Percentiles rank a stretch among this genome's conserved stretches.
Conservation (phyloP, 163 green algal species). For the Chlamydomonas reinhardtii region DNA sequence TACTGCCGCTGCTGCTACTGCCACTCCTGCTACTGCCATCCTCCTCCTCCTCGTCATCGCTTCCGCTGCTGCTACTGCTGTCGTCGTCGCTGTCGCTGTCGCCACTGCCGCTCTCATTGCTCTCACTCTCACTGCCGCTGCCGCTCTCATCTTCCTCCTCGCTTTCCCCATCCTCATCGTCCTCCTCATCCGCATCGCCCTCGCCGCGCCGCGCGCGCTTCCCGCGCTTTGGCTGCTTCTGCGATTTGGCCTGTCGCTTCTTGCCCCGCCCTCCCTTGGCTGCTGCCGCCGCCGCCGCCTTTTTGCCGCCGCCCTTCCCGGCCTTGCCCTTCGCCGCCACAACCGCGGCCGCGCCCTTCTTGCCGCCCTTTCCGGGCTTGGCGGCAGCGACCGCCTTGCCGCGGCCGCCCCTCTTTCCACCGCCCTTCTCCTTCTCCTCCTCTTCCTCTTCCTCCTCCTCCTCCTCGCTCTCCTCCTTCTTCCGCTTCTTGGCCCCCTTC, state of each 20-base stretch:
- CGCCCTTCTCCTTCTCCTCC: background rate
- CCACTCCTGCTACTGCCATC: background rate
- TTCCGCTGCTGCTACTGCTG: background rate
- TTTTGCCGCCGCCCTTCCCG: too few species aligned
- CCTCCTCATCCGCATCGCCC: background rate
- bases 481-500: too few species aligned
- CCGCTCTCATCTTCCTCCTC: too few species aligned
- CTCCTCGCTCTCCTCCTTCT: background rate
- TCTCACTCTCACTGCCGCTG: background rate
- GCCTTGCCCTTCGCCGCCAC: background rate
- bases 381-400: background rate
- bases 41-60: background rate
- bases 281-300: too few species aligned
- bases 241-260: too few species aligned
- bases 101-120: background rate
- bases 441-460: background rate
- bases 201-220: background rate
- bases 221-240: too few species aligned
- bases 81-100: background rate
- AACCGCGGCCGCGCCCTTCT: background rate
- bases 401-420: background rate
- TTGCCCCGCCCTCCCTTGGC: too few species aligned
- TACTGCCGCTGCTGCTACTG: background rate
- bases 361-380: background rate
- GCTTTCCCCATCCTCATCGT: background rate